Evolutionary conservation across 176 grass and related monocot genomes (phyloP).

Genomic region (Triticum monococcum): DNA sequence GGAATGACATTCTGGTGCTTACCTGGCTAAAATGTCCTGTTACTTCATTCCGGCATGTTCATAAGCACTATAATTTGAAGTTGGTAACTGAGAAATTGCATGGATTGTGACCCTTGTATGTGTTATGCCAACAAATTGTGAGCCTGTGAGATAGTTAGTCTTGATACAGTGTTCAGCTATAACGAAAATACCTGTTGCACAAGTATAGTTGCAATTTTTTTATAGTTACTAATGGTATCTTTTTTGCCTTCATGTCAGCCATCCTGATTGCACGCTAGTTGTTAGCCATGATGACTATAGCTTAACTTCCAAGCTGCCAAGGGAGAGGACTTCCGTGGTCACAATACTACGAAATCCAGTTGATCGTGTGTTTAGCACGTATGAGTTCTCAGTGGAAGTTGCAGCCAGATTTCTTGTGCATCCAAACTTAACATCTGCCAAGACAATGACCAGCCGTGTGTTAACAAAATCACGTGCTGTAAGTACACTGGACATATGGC

Average conservation of each 20-base stretch:
- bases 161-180: not conserved
- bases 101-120: not conserved
- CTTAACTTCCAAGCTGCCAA: constrained; percentile 82
- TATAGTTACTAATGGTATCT: constrained; percentile 11
- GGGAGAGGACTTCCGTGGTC: constrained; percentile 83
- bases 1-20: not conserved
- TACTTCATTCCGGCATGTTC: not conserved
- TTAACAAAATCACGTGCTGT: constrained; percentile 52
- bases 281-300: constrained; percentile 98
- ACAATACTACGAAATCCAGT: constrained; percentile 91
- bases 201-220: not conserved
- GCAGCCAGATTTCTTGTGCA: constrained; percentile 94
- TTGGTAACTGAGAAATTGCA: not conserved
- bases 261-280: constrained; percentile 95
- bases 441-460: constrained; percentile 60
- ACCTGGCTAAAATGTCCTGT: not conserved
- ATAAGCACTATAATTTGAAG: not conserved
- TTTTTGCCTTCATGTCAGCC: constrained; percentile 41
- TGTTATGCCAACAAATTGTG: not conserved
- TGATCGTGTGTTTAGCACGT: constrained; percentile 93
- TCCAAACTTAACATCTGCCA: constrained; percentile 78
- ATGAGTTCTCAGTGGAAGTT: constrained; percentile 96
- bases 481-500: constrained; percentile 98
- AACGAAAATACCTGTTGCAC: not conserved
- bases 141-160: not conserved